Percentiles rank a stretch among this genome's conserved stretches.
Evolutionary conservation across 129 eudicot species (phyloP).

Genomic region (Dittrichia graveolens): DNA sequence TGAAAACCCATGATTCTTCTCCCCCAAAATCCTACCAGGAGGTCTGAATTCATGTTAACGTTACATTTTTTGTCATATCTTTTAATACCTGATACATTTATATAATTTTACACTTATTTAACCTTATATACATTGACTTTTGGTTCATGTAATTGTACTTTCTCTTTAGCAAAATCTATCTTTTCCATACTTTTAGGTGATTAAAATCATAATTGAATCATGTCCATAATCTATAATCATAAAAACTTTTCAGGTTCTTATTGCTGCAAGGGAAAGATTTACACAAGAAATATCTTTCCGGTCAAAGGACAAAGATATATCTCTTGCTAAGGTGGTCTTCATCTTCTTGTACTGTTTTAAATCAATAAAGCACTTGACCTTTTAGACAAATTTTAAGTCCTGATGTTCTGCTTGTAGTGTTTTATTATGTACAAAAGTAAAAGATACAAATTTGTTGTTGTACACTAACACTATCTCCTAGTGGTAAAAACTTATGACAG

Average conservation of each 20-base stretch:
- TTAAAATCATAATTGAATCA: constrained; percentile 5
- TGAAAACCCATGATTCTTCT: constrained; percentile 33
- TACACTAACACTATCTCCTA: too few relatives aligned
- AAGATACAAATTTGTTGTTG: too few relatives aligned
- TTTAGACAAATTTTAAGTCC: not conserved
- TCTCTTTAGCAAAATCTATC: too few relatives aligned
- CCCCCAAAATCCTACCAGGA: constrained; percentile 58
- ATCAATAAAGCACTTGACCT: constrained; percentile 18
- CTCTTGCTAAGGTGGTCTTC: constrained; percentile 82
- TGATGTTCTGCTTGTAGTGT: too few relatives aligned
- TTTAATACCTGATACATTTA: not conserved
- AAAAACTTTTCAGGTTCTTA: constrained; percentile 53
- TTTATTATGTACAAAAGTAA: too few relatives aligned
- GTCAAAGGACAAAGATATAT: constrained; percentile 84
- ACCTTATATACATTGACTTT: not conserved
- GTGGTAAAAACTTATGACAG: too few relatives aligned
- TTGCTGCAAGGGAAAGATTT: constrained; percentile 73
- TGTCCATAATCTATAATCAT: constrained; percentile 20
- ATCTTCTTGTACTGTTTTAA: constrained; percentile 25
- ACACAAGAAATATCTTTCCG: constrained; percentile 78
- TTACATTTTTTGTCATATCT: constrained; percentile 15
- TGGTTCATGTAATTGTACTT: too few relatives aligned
- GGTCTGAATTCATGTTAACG: constrained; percentile 44
- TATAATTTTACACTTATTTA: not conserved
- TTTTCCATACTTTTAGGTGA: constrained; percentile 8